A percentile compares a stretch with the other conserved stretches of the same genome.
These are phyloP conservation scores for Sporisorium iseilematis-ciliati DNA, from an alignment of 1,284 basidiomycete genomes.

Conservation along the genomic window DNA sequence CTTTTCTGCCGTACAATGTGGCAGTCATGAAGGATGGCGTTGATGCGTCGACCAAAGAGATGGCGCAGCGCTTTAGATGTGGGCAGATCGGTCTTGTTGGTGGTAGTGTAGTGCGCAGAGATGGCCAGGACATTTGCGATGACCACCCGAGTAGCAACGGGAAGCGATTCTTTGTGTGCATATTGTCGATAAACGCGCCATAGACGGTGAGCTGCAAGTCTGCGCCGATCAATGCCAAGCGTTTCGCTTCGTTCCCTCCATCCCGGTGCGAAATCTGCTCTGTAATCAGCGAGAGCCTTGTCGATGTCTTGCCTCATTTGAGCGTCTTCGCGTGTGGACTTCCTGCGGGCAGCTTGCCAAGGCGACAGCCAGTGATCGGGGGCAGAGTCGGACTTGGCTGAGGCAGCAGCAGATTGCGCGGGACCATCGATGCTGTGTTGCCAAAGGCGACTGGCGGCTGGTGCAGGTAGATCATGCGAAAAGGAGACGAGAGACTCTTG, in stretches of 20 bases:
- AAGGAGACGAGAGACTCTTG: neutral
- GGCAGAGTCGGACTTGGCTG: no score
- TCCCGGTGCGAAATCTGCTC: constrained; percentile 5
- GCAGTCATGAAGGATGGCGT: constrained; percentile 39
- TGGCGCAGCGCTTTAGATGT: constrained; percentile 29
- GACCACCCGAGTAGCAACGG: constrained; percentile 7
- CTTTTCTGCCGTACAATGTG: constrained; percentile 1
- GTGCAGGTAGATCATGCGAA: neutral
- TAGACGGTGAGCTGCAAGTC: constrained; percentile 15
- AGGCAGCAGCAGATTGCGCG: neutral
- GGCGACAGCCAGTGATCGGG: constrained; percentile 21
- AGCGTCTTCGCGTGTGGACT: neutral
- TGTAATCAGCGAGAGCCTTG: neutral
- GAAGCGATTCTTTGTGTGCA: constrained; percentile 27
- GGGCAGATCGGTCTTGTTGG: constrained; percentile 14
- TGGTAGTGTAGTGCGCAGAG: constrained; percentile 13
- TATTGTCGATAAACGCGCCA: constrained; percentile 29
- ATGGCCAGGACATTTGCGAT: constrained; percentile 17
- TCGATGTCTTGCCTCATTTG: constrained; percentile 8
- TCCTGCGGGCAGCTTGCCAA: constrained; percentile 1
- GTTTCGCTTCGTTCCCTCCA: constrained; percentile 3
- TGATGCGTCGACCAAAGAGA: constrained; percentile 23
- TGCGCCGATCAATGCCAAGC: constrained; percentile 25
- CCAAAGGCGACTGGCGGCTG: constrained; percentile 1
- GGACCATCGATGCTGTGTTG: neutral